Percentiles rank a stretch among this genome's conserved stretches.
Evolutionary conservation across 257 asterid species (phyloP).

Genomic region (Solanum infundibuliforme): DNA sequence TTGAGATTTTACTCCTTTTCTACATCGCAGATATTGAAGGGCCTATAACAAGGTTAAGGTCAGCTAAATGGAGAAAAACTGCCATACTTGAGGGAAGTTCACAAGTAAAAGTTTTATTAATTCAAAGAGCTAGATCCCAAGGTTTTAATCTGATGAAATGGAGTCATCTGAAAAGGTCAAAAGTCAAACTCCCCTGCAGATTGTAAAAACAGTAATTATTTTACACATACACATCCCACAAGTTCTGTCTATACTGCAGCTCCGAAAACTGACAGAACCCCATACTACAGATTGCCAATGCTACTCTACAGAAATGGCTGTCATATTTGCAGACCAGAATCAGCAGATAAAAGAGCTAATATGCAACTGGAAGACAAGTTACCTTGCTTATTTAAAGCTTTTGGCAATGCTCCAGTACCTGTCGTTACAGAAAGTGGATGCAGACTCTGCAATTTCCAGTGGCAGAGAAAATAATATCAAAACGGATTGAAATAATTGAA

Average conservation of each 20-base stretch:
- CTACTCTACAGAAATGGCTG: neutral
- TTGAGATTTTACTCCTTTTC: neutral
- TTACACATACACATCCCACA: neutral
- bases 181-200: neutral
- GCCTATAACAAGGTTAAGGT: neutral
- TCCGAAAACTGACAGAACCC: neutral
- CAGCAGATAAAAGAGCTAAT: neutral
- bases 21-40: neutral
- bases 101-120: neutral
- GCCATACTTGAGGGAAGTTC: neutral
- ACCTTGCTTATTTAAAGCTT: conserved; percentile 2
- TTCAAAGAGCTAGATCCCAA: neutral
- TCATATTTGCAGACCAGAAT: neutral
- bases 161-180: neutral
- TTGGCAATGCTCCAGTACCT: neutral
- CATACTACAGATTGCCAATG: neutral
- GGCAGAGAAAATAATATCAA: neutral
- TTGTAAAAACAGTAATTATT: neutral
- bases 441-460: neutral
- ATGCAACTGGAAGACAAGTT: neutral
- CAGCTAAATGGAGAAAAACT: neutral
- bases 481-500: neutral
- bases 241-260: neutral
- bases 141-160: neutral
- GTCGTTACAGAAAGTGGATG: conserved; percentile 1